A percentile compares a stretch with the other conserved stretches of the same genome.
phyloP scores from a whole-genome alignment of 192 early-diverging fungal species.

The Coemansia sp. region DNA sequence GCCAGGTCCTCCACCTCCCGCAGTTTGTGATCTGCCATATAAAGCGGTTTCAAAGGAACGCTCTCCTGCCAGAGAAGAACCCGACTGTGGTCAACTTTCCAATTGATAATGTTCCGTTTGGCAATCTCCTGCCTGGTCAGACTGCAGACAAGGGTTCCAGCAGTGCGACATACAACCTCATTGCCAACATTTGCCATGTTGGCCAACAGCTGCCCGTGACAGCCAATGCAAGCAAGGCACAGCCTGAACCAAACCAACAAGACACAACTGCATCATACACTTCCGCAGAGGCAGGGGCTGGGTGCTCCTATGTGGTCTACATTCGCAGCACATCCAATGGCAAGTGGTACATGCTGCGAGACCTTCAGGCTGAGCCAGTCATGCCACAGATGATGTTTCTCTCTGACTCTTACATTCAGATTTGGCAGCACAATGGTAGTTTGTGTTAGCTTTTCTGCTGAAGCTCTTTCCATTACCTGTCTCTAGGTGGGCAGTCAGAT shows the following conservation, averaged over 20 bases:
- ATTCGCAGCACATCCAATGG: constrained; percentile 68
- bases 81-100: constrained; percentile 96
- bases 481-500: no score
- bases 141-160: constrained; percentile 31
- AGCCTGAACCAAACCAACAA: background rate
- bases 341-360: constrained; percentile 94
- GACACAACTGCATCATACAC: background rate
- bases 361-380: constrained; percentile 86
- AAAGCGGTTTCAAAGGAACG: constrained; percentile 84
- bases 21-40: constrained; percentile 86
- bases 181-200: constrained; percentile 90
- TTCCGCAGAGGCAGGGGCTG: constrained; percentile 32
- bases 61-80: constrained; percentile 83
- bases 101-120: constrained; percentile 78
- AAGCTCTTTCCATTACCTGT: background rate
- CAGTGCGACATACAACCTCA: constrained; percentile 64
- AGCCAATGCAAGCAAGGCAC: background rate
- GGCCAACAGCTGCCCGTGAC: constrained; percentile 52
- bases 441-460: background rate
- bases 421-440: constrained; percentile 3
- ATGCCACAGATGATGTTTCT: constrained; percentile 93
- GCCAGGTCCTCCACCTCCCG: constrained; percentile 70
- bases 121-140: constrained; percentile 56
- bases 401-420: constrained; percentile 70
- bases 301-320: constrained; percentile 79